These are phyloP conservation scores for Trifolium pratense DNA, from an alignment of 306 rosid genomes.

Conservation along the genomic window DNA sequence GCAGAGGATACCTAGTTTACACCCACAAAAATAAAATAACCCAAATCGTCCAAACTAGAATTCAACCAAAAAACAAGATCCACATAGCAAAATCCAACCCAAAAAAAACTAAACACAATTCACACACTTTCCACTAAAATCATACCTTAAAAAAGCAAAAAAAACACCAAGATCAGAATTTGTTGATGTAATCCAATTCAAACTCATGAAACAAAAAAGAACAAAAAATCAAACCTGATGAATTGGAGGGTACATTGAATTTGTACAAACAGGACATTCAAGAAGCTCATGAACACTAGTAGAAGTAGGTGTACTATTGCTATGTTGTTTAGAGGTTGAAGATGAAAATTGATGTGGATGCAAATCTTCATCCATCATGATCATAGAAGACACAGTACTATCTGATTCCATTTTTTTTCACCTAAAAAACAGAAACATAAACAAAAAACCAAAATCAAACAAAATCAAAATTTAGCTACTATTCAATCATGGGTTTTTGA, in stretches of 20 bases:
- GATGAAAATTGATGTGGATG: constrained; percentile 55
- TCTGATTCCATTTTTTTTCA: constrained; percentile 60
- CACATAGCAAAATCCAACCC: constrained; percentile 24
- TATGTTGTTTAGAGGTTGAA: constrained; percentile 59
- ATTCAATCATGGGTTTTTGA: constrained; percentile 22
- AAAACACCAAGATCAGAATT: not conserved
- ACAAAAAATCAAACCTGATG: constrained; percentile 60
- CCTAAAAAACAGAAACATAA: constrained; percentile 24
- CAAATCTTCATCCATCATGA: constrained; percentile 62
- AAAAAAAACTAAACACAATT: not conserved
- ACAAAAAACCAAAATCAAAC: not conserved
- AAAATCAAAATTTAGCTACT: constrained; percentile 12
- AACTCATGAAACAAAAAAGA: constrained; percentile 34
- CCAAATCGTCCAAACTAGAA: constrained; percentile 36
- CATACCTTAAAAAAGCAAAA: not conserved
- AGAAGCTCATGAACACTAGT: constrained; percentile 80
- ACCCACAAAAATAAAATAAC: not conserved
- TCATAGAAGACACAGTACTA: constrained; percentile 53
- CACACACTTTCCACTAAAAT: not conserved
- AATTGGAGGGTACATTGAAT: constrained; percentile 86
- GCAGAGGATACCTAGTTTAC: too few relatives aligned
- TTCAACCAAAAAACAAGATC: constrained; percentile 35
- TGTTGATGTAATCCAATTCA: constrained; percentile 18
- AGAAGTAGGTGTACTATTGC: constrained; percentile 48
- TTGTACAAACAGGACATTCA: constrained; percentile 83